Conservation (phyloP, 23 red algal species). For the Agarophyton chilense region DNA sequence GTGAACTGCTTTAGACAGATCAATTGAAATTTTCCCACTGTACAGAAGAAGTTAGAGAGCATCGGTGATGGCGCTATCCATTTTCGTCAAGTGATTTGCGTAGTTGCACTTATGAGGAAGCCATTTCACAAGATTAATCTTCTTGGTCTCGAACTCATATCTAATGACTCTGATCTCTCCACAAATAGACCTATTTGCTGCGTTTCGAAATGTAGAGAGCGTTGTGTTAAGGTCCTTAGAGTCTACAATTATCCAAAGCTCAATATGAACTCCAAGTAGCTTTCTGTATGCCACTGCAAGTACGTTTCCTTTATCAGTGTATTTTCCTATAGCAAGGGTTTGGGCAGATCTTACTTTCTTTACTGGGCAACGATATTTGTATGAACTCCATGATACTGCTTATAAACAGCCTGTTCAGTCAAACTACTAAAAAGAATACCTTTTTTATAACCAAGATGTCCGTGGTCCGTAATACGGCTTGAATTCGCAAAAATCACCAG, state of each 20-base stretch:
- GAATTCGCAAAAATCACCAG: not conserved
- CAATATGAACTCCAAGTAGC: not conserved
- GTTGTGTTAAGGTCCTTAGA: not conserved
- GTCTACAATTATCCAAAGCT: slow-evolving; percentile 6
- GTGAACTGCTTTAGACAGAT: not conserved
- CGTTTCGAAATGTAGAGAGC: slow-evolving; percentile 7
- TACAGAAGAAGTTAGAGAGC: not conserved
- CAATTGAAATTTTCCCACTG: slow-evolving; percentile 2
- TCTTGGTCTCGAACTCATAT: slow-evolving; percentile 30
- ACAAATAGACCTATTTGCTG: not conserved
- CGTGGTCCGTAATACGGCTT: not conserved
- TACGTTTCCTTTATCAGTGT: not conserved
- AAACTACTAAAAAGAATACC: not conserved
- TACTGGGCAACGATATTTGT: not conserved
- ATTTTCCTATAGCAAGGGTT: not conserved
- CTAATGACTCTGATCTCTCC: not conserved
- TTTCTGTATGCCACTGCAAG: not conserved
- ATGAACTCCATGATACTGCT: not conserved
- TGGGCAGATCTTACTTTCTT: not conserved
- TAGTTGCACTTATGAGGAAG: slow-evolving; percentile 7
- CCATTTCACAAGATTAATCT: slow-evolving; percentile 15
- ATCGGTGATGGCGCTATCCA: not conserved
- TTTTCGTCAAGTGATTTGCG: slow-evolving; percentile 9
- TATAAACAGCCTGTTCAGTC: not conserved
- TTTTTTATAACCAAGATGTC: not conserved